These are phyloP conservation scores for Cucurbita moschata DNA, from an alignment of 306 rosid species.

Conservation along the genomic window DNA sequence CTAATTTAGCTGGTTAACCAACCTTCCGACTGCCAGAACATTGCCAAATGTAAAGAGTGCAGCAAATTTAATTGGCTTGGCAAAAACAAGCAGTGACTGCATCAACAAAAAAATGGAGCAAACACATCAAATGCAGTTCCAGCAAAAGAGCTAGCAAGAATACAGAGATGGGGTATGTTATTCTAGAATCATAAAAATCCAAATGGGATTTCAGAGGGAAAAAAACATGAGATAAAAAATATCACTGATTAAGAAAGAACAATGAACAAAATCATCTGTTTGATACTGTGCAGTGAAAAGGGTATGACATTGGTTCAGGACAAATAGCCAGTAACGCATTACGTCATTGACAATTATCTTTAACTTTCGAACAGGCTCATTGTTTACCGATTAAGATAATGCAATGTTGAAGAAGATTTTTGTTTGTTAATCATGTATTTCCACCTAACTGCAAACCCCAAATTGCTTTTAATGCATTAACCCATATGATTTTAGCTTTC, in stretches of 20 bases:
- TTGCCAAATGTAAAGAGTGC: slow-evolving; percentile 77
- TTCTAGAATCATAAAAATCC: neutral
- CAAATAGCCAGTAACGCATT: neutral
- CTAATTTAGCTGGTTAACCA: slow-evolving; percentile 12
- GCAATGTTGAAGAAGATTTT: neutral
- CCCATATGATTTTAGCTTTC: neutral
- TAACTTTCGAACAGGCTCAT: neutral
- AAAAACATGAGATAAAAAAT: neutral
- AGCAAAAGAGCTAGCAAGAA: neutral
- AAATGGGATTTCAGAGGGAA: neutral
- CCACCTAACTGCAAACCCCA: neutral
- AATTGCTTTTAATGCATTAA: neutral
- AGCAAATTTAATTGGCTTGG: slow-evolving; percentile 75
- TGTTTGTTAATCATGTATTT: neutral
- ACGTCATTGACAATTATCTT: neutral
- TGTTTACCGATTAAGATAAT: neutral
- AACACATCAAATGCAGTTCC: neutral
- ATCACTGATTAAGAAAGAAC: neutral
- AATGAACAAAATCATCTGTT: neutral
- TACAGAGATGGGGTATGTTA: neutral
- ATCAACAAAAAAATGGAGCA: slow-evolving; percentile 19
- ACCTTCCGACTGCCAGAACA: slow-evolving; percentile 94
- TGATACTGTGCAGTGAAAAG: neutral
- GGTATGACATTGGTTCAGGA: neutral
- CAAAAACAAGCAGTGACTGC: slow-evolving; percentile 82